A percentile compares a stretch with the other conserved stretches of the same genome.
Evolutionary conservation across 352 stramenopile genomes (phyloP).

Genomic region (Peronospora belbahrii): DNA sequence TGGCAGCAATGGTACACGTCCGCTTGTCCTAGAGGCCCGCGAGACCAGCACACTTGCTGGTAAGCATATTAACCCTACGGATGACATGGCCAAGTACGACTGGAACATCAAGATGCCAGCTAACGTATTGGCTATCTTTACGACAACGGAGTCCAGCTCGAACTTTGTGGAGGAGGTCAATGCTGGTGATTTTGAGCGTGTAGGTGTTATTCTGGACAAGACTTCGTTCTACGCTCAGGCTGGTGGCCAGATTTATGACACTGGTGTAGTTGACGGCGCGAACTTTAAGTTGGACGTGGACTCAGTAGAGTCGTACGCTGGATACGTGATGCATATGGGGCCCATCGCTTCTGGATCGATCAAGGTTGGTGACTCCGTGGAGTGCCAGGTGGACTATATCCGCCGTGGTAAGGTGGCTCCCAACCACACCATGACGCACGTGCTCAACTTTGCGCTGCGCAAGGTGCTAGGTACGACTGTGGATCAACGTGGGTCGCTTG

Average conservation of each 20-base stretch:
- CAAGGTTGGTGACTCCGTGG: constrained; percentile 83
- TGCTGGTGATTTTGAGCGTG: constrained; percentile 68
- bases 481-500: constrained; percentile 96
- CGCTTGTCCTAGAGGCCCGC: constrained; percentile 91
- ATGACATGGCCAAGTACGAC: constrained; percentile 93
- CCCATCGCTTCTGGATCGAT: constrained; percentile 54
- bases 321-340: constrained; percentile 95
- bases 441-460: constrained; percentile 96
- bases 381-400: constrained; percentile 92
- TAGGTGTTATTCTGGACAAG: constrained; percentile 96
- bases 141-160: constrained; percentile 84
- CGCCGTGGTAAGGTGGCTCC: constrained; percentile 89
- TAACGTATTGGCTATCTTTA: constrained; percentile 91
- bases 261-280: constrained; percentile 59
- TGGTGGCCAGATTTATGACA: constrained; percentile 95
- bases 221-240: constrained; percentile 97
- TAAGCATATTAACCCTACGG: constrained; percentile 80
- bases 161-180: constrained; percentile 75
- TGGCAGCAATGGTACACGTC: constrained; percentile 52
- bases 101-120: constrained; percentile 78
- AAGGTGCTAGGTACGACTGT: constrained; percentile 91
- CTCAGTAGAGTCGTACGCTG: constrained; percentile 93
- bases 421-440: constrained; percentile 99
- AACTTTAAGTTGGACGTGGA: constrained; percentile 67
- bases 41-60: constrained; percentile 87